phyloP scores from a whole-genome alignment of 768 basidiomycete genomes.

The Russula dissimulans region DNA sequence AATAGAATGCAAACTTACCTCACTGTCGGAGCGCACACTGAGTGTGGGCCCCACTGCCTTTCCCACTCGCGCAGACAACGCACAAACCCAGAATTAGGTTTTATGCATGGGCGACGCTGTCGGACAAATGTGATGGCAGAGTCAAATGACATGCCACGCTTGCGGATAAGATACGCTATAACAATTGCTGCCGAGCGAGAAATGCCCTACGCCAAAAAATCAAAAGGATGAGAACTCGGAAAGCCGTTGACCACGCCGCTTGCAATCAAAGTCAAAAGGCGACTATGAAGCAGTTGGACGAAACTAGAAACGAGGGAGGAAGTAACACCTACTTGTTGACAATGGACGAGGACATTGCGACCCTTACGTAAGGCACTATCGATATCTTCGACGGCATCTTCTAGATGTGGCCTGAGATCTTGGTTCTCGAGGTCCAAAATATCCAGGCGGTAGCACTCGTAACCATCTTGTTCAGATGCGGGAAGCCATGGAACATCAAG shows the following conservation, averaged over 20 bases:
- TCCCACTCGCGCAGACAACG: slow-evolving; percentile 21
- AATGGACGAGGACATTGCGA: slow-evolving; percentile 65
- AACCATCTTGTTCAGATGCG: slow-evolving; percentile 24
- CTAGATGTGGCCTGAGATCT: slow-evolving; percentile 60
- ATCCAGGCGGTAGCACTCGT: slow-evolving; percentile 54
- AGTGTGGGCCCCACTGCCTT: slow-evolving; percentile 11
- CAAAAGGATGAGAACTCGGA: background rate
- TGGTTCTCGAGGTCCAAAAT: slow-evolving; percentile 53
- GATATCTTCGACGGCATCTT: slow-evolving; percentile 59
- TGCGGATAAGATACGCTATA: slow-evolving; percentile 73
- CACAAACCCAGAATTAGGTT: slow-evolving; percentile 74
- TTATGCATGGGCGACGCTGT: slow-evolving; percentile 59
- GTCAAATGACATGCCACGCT: slow-evolving; percentile 65
- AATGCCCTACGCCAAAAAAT: slow-evolving; percentile 43
- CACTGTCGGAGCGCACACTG: slow-evolving; percentile 6
- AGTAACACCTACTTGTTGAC: slow-evolving; percentile 56
- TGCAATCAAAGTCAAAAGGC: slow-evolving; percentile 5
- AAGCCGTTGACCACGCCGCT: background rate
- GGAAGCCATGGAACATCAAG: slow-evolving; percentile 60
- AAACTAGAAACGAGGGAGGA: background rate
- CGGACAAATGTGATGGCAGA: slow-evolving; percentile 50
- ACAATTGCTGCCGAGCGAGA: slow-evolving; percentile 71
- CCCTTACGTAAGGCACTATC: slow-evolving; percentile 51
- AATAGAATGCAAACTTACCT: background rate
- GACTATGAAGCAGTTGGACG: slow-evolving; percentile 4